phyloP scores from a whole-genome alignment of 768 basidiomycete species.

The Sarcodon sp. region DNA sequence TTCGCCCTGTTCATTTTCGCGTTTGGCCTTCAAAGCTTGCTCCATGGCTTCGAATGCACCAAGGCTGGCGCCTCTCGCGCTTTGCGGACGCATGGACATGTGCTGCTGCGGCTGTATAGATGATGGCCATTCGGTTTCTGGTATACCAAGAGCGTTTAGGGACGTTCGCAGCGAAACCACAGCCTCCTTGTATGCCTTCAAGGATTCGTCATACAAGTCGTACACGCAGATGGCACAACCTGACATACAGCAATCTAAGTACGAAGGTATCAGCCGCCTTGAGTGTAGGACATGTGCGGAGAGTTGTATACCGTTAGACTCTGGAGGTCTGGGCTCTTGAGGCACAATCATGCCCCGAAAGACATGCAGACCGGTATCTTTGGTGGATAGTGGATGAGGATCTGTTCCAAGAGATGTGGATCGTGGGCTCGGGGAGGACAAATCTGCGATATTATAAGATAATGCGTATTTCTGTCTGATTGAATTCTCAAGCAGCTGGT shows the following conservation, averaged over 20 bases:
- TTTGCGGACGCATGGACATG: not conserved
- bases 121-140: constrained; percentile 54
- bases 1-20: not conserved
- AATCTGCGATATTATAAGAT: no score
- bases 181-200: constrained; percentile 47
- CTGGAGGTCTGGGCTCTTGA: constrained; percentile 45
- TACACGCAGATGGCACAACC: constrained; percentile 90
- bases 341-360: constrained; percentile 52
- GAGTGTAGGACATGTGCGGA: not conserved
- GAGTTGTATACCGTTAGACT: constrained; percentile 40
- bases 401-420: no score
- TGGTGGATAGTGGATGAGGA: no score
- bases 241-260: constrained; percentile 86
- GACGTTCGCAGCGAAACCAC: constrained; percentile 34
- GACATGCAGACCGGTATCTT: constrained; percentile 3
- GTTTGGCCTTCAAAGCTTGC: not conserved
- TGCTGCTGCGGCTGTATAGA: constrained; percentile 20
- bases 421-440: no score
- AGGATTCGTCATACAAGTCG: constrained; percentile 71
- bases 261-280: not conserved
- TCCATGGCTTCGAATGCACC: not conserved
- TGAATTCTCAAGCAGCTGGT: not conserved
- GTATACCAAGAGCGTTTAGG: constrained; percentile 34
- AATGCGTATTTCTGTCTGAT: not conserved
- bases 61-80: not conserved